Percentiles rank a stretch among this genome's conserved stretches.
Evolutionary conservation across 2,329 filamentous ascomycete species (phyloP).

Genomic region (Sclerotinia subarctica): DNA sequence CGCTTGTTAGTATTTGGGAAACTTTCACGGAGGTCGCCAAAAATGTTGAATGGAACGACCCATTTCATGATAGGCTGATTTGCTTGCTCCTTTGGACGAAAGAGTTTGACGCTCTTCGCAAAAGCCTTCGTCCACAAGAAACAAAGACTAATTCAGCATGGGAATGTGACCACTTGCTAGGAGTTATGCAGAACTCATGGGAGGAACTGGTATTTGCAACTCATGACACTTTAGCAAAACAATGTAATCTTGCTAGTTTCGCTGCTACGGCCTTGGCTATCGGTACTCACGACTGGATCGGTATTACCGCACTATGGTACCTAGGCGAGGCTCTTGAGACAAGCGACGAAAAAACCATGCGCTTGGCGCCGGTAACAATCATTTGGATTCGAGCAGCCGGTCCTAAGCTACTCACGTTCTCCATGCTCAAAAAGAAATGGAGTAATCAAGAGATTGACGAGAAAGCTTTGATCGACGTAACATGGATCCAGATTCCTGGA

Average conservation of each 20-base stretch:
- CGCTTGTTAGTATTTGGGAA: not conserved
- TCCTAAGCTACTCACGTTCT: not conserved
- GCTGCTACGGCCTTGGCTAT: not conserved
- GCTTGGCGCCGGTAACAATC: not conserved
- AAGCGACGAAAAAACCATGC: not conserved
- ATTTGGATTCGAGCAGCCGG: not conserved
- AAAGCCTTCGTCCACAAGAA: not conserved
- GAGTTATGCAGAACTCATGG: not conserved
- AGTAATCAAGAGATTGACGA: not conserved
- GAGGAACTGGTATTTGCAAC: not conserved
- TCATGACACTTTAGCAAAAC: not conserved
- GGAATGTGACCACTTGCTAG: not conserved
- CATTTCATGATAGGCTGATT: constrained; percentile 8
- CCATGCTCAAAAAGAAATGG: not conserved
- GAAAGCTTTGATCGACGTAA: not conserved
- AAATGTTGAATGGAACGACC: not conserved
- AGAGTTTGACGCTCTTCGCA: not conserved
- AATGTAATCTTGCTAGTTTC: not conserved
- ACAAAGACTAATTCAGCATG: not conserved
- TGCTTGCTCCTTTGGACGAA: constrained; percentile 4
- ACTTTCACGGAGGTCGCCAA: not conserved
- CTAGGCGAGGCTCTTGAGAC: not conserved
- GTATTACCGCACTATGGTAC: not conserved
- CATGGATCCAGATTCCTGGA: not conserved
- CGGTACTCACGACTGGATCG: not conserved